Evolutionary conservation across 2,329 filamentous ascomycete species (phyloP).

Genomic region (Monosporascus sp.): DNA sequence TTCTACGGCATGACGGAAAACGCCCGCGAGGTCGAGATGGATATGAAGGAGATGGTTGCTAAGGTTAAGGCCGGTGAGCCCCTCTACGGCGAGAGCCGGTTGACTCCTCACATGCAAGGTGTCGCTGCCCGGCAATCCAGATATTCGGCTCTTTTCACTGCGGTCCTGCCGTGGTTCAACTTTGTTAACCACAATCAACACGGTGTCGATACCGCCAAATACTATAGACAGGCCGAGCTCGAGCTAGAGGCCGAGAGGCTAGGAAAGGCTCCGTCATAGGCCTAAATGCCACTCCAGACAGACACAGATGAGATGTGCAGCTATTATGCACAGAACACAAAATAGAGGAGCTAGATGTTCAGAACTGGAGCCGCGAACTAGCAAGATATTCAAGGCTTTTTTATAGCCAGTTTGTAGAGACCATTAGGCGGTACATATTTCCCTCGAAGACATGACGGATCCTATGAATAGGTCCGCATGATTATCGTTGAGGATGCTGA

Average conservation of each 20-base stretch:
- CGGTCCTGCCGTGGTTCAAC: conserved; percentile 94
- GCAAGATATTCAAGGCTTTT: no score
- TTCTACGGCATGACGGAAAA: conserved; percentile 97
- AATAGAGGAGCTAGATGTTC: no score
- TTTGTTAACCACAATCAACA: conserved; percentile 96
- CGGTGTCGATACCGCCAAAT: conserved; percentile 96
- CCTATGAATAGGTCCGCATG: conserved; percentile 2
- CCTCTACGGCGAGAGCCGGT: conserved; percentile 73
- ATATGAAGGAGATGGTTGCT: conserved; percentile 97
- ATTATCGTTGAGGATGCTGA: not conserved
- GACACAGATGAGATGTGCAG: not conserved
- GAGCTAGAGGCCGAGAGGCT: conserved; percentile 77
- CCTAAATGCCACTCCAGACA: not conserved
- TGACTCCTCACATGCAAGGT: conserved; percentile 89
- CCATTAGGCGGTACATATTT: no score
- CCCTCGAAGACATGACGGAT: no score
- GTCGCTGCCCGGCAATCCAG: conserved; percentile 88
- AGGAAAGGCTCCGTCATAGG: conserved; percentile 12
- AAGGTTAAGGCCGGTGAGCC: conserved; percentile 91
- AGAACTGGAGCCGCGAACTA: no score
- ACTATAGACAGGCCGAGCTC: conserved; percentile 90
- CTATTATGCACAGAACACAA: conserved; percentile 8
- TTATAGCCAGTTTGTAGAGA: no score
- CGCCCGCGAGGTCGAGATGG: conserved; percentile 83
- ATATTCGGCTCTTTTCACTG: conserved; percentile 79